Base-by-base conservation (phyloP, 306 rosid species). In the Dalbergia cultrata region DNA sequence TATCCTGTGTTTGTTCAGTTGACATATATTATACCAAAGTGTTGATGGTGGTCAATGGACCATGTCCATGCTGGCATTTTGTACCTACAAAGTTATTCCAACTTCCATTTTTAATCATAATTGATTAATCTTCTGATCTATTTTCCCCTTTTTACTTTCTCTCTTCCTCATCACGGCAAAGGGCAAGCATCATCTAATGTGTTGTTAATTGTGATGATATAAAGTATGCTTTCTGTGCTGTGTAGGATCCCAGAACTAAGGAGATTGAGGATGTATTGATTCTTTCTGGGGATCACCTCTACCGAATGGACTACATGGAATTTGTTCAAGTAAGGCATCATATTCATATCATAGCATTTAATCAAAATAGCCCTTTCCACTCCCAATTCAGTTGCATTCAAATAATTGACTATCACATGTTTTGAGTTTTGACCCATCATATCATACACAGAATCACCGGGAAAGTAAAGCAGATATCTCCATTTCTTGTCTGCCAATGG, bases 261-360 rank as follows among this genome's bases (percentile, higher is more conserved):
- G 78, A 86, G 5, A 90, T 93, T 82, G 98, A 93, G 82, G 98
- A 95, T 88, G 99, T 93, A 18, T 80, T 95, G 81, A 86, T 95
- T 85, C 96, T 95, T 67, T 93, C 96, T 0, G 98, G 99, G 80
- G 98, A 95, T 85, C 99, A 95, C 81, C 89, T 95, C 19, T 95
- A 93, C 78, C 77, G 96, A 65, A 95, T 95, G 97, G 96, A 95
- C 83, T 93, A 95, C 49, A 91, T 89, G 98, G 98, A 95, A 81
- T 95, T 89, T 67, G 92, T 95, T 76, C 86, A 91, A 85, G 99
- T 95, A 87, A 85, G 87, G 49, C 80, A 57, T 37, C 22, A 57
- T 41, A 26, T 26, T 26, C 31, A 26, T 26, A 57, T 9, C 17
- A 22, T 72, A 43, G 9, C 10, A 54, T 54, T 7, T 54, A 56